phyloP scores from a whole-genome alignment of 176 grass and related monocot species.

The Elymus sibiricus region DNA sequence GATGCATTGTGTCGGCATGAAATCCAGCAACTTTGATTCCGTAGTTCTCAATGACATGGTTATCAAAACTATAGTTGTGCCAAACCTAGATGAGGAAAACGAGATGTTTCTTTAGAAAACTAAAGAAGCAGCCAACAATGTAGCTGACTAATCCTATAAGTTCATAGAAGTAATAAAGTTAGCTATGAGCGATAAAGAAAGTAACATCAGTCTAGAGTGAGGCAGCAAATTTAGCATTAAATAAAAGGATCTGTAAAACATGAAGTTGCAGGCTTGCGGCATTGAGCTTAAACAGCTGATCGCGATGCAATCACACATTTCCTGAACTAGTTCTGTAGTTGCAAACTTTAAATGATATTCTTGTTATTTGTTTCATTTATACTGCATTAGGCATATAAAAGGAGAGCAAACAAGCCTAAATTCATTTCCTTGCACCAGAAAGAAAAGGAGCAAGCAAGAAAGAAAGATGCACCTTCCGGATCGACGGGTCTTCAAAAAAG shows the following conservation, averaged over 20 bases:
- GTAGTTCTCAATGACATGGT: constrained; percentile 79
- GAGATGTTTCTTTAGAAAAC: constrained; percentile 15
- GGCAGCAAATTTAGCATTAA: neutral
- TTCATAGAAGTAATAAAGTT: constrained; percentile 13
- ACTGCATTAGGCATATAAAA: neutral
- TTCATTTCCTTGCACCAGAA: neutral
- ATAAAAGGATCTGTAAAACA: neutral
- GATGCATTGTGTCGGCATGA: constrained; percentile 98
- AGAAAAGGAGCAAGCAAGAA: neutral
- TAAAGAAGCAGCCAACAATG: neutral
- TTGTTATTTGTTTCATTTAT: neutral
- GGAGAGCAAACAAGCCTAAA: neutral
- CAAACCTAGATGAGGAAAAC: constrained; percentile 68
- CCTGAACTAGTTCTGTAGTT: neutral
- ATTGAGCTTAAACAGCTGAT: neutral
- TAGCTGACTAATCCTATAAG: neutral
- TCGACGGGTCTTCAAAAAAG: constrained; percentile 82
- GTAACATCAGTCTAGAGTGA: neutral
- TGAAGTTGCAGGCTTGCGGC: too few relatives aligned
- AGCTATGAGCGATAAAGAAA: neutral
- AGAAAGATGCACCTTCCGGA: constrained; percentile 66
- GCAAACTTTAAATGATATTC: neutral
- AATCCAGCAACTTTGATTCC: constrained; percentile 87
- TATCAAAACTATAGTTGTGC: constrained; percentile 99
- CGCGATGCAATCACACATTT: neutral